Percentiles rank a stretch among this genome's conserved stretches.
Conservation (phyloP, 495 filamentous ascomycete genomes). For the Penicillium cosmopolitanum region DNA sequence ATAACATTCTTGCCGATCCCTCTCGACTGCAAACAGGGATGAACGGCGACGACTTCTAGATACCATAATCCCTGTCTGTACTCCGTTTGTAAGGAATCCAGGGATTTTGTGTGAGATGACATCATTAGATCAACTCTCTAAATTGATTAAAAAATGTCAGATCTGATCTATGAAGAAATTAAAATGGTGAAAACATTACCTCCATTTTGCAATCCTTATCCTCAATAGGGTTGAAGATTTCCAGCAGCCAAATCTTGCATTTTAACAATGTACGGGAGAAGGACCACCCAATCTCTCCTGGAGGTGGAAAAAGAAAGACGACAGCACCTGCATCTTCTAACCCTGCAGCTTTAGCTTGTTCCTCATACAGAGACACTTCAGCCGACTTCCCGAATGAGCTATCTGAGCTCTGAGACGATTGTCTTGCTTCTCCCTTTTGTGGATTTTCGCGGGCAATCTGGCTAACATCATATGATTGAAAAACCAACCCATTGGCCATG, state of each 20-base stretch:
- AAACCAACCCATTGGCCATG: slow-evolving; percentile 28
- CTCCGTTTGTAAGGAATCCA: slow-evolving; percentile 9
- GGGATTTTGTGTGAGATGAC: slow-evolving; percentile 12
- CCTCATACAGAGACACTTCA: background rate
- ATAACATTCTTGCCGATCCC: slow-evolving; percentile 29
- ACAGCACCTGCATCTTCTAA: slow-evolving; percentile 26
- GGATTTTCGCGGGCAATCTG: slow-evolving; percentile 19
- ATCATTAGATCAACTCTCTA: slow-evolving; percentile 28
- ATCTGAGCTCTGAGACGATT: background rate
- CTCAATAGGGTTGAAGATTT: slow-evolving; percentile 17
- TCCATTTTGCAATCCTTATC: slow-evolving; percentile 20
- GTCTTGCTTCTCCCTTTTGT: background rate
- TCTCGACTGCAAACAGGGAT: slow-evolving; percentile 33
- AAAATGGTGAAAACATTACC: slow-evolving; percentile 11
- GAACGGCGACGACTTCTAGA: slow-evolving; percentile 35
- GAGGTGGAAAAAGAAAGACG: slow-evolving; percentile 31
- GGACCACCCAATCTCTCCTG: slow-evolving; percentile 18
- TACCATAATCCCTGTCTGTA: slow-evolving; percentile 30
- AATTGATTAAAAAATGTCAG: background rate
- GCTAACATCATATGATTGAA: slow-evolving; percentile 15
- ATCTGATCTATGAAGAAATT: background rate
- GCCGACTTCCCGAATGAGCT: background rate
- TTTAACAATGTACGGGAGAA: slow-evolving; percentile 11
- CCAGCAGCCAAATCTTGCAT: slow-evolving; percentile 28
- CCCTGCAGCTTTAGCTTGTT: background rate